Percentiles rank a stretch among this genome's conserved stretches.
phyloP scores from a whole-genome alignment of 352 stramenopile genomes.

The Phytophthora tentaculata region DNA sequence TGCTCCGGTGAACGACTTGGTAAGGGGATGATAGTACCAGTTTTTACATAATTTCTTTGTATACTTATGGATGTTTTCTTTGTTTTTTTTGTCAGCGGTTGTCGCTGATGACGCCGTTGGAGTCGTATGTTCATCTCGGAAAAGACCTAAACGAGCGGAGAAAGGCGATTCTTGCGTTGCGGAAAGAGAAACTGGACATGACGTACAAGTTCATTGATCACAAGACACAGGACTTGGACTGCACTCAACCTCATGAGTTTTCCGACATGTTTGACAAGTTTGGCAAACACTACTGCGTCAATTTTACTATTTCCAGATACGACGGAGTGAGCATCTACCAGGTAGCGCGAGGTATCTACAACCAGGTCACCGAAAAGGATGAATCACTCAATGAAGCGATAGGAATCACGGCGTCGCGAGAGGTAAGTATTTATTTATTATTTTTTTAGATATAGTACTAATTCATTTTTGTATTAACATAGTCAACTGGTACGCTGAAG shows the following conservation, averaged over 20 bases:
- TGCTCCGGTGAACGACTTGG: slow-evolving; percentile 67
- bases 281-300: slow-evolving; percentile 75
- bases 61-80: too few species aligned
- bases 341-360: slow-evolving; percentile 65
- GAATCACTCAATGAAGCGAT: slow-evolving; percentile 55
- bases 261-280: slow-evolving; percentile 82
- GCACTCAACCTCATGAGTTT: slow-evolving; percentile 59
- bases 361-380: slow-evolving; percentile 69
- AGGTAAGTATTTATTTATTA: slow-evolving; percentile 26
- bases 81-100: slow-evolving; percentile 43
- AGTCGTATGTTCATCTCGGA: slow-evolving; percentile 70
- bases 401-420: slow-evolving; percentile 55
- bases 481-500: slow-evolving; percentile 72
- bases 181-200: slow-evolving; percentile 81
- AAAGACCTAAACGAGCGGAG: slow-evolving; percentile 56
- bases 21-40: slow-evolving; percentile 15
- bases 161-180: slow-evolving; percentile 53
- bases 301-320: slow-evolving; percentile 76
- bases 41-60: too few species aligned
- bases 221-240: slow-evolving; percentile 56
- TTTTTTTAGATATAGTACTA: too few species aligned
- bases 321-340: slow-evolving; percentile 63
- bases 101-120: slow-evolving; percentile 73
- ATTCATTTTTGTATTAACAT: too few species aligned
- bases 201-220: slow-evolving; percentile 80